Conservation (phyloP, 371 early-diverging fungal genomes). For the Vairimorpha necatrix region DNA sequence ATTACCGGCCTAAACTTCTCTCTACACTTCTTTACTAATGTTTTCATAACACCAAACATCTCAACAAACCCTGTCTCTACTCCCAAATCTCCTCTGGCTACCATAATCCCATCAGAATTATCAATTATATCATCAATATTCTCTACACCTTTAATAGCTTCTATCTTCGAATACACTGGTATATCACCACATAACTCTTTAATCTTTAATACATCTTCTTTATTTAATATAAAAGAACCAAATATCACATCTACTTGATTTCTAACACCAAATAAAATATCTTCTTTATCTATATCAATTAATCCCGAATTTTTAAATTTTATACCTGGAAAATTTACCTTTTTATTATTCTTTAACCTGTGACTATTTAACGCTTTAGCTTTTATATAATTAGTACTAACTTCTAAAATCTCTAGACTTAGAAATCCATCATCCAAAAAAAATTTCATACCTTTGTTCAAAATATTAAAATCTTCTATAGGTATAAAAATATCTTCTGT, state of each 20-base stretch:
- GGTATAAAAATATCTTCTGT: conserved; percentile 69
- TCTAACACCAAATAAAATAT: conserved; percentile 81
- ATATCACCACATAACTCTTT: conserved; percentile 72
- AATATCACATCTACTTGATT: conserved; percentile 86
- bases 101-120: conserved; percentile 93
- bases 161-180: conserved; percentile 70
- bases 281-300: conserved; percentile 81
- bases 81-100: conserved; percentile 92
- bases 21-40: conserved; percentile 86
- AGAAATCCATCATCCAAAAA: conserved; percentile 70
- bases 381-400: conserved; percentile 60
- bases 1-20: conserved; percentile 86
- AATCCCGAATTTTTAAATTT: conserved; percentile 79
- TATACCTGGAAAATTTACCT: conserved; percentile 78
- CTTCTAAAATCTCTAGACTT: conserved; percentile 65
- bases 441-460: conserved; percentile 74
- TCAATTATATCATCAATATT: conserved; percentile 89
- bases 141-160: conserved; percentile 82
- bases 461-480: conserved; percentile 75
- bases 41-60: conserved; percentile 85
- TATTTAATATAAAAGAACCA: conserved; percentile 86
- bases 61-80: conserved; percentile 85
- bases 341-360: conserved; percentile 72
- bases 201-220: conserved; percentile 76
- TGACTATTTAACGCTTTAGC: conserved; percentile 73